A percentile compares a stretch with the other conserved stretches of the same genome.
Evolutionary conservation across 1,139 yeast genomes (phyloP).

Genomic region (Geotrichum restrictum): DNA sequence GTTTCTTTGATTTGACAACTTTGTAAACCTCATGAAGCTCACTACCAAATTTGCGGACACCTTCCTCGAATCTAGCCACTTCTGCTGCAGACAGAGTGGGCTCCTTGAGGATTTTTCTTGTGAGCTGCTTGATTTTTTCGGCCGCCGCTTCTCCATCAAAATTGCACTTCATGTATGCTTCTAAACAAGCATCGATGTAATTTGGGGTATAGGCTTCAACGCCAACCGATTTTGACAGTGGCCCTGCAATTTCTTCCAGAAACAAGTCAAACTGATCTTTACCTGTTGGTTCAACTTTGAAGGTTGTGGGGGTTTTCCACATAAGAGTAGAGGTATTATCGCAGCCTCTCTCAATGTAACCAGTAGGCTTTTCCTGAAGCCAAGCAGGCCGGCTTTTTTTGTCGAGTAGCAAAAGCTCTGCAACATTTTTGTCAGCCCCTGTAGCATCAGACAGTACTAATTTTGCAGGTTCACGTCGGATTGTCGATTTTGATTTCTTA

Average conservation of each 20-base stretch:
- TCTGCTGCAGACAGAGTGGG: conserved; percentile 71
- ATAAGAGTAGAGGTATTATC: conserved; percentile 64
- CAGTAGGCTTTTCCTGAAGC: conserved; percentile 74
- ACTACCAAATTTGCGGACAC: conserved; percentile 69
- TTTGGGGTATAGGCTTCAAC: conserved; percentile 58
- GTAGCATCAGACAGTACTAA: conserved; percentile 22
- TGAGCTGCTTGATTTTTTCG: conserved; percentile 42
- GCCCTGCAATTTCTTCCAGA: conserved; percentile 49
- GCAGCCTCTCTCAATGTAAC: conserved; percentile 82
- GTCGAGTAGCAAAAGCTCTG: conserved; percentile 45
- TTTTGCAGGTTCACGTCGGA: conserved; percentile 11
- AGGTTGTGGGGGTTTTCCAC: conserved; percentile 53
- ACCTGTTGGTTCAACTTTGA: conserved; percentile 21
- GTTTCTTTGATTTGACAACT: conserved; percentile 64
- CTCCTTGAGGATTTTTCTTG: conserved; percentile 60
- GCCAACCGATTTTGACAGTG: conserved; percentile 52
- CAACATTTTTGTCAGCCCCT: conserved; percentile 26
- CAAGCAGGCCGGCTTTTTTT: conserved; percentile 60
- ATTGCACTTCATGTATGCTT: conserved; percentile 49
- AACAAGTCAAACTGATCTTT: conserved; percentile 48
- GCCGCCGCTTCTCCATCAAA: conserved; percentile 53
- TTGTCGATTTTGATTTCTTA: conserved; percentile 24
- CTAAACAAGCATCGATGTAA: conserved; percentile 68
- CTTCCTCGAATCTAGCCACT: conserved; percentile 65
- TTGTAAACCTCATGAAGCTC: conserved; percentile 72